Conservation (phyloP, 192 early-diverging fungal species). For the Podochytrium sp. region DNA sequence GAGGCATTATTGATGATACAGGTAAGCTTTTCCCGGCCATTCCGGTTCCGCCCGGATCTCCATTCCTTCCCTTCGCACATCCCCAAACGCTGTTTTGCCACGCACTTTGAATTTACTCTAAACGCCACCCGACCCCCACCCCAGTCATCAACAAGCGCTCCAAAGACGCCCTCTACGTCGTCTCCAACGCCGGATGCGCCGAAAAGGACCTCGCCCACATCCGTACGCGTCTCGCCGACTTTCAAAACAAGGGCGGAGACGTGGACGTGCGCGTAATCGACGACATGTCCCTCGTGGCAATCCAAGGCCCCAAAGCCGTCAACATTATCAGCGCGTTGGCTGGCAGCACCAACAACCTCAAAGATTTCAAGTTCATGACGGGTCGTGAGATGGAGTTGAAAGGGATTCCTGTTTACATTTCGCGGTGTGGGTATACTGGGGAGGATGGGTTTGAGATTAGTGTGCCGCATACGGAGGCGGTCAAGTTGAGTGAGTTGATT, state of each 20-base stretch:
- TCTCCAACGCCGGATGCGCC: conserved; percentile 95
- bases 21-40: conserved; percentile 16
- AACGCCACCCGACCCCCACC: too few relatives aligned
- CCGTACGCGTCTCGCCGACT: conserved; percentile 71
- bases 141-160: conserved; percentile 83
- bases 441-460: conserved; percentile 99
- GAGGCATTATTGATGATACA: conserved; percentile 98
- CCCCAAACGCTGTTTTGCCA: conserved; percentile 15
- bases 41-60: conserved; percentile 1
- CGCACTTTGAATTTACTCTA: too few relatives aligned
- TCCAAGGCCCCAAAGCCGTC: conserved; percentile 90
- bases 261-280: conserved; percentile 86
- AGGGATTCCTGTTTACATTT: conserved; percentile 83
- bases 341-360: conserved; percentile 56
- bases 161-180: conserved; percentile 81
- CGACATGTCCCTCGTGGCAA: conserved; percentile 84
- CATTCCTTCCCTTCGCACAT: neutral
- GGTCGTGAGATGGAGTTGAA: conserved; percentile 71
- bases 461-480: conserved; percentile 74
- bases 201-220: conserved; percentile 95
- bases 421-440: conserved; percentile 97
- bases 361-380: conserved; percentile 90
- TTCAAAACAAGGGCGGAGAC: conserved; percentile 89
- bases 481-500: conserved; percentile 69
- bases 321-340: conserved; percentile 64